phyloP scores from a whole-genome alignment of 495 filamentous ascomycete species.

The Talaromyces nanjingensis region DNA sequence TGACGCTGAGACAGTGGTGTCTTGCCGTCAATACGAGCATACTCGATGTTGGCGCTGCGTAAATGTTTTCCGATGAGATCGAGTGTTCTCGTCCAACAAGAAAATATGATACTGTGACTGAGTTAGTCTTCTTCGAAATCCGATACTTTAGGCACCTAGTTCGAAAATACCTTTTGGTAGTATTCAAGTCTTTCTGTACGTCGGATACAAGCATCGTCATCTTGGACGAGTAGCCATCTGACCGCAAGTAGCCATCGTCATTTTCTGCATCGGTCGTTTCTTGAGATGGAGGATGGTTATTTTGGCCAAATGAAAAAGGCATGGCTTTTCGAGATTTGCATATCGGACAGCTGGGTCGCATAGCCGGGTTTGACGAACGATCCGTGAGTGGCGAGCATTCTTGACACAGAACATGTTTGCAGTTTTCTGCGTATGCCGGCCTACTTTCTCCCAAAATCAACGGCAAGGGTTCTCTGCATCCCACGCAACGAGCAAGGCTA shows the following conservation, averaged over 20 bases:
- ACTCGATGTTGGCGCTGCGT: conserved; percentile 17
- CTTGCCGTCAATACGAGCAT: conserved; percentile 33
- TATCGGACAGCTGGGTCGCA: neutral
- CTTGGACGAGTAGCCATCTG: conserved; percentile 18
- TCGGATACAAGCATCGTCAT: conserved; percentile 27
- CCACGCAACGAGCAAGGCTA: conserved; percentile 16
- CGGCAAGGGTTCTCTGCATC: conserved; percentile 12
- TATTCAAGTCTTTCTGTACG: conserved; percentile 17
- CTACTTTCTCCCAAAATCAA: neutral
- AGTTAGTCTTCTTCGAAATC: neutral
- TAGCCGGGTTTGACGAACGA: neutral
- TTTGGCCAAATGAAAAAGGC: neutral
- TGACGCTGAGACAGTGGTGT: conserved; percentile 19
- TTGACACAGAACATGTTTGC: conserved; percentile 16
- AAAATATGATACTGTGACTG: conserved; percentile 42
- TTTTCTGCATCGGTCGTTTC: neutral
- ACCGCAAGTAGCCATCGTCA: conserved; percentile 15
- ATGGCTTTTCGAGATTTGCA: neutral
- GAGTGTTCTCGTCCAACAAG: conserved; percentile 42
- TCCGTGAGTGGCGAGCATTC: conserved; percentile 6
- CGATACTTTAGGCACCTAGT: neutral
- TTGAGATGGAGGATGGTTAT: neutral
- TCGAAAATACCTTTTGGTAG: conserved; percentile 26
- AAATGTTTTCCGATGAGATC: conserved; percentile 26
- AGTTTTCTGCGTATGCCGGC: conserved; percentile 16